phyloP scores from a whole-genome alignment of 2,329 filamentous ascomycete genomes.

The Sclerotinia trifoliorum region DNA sequence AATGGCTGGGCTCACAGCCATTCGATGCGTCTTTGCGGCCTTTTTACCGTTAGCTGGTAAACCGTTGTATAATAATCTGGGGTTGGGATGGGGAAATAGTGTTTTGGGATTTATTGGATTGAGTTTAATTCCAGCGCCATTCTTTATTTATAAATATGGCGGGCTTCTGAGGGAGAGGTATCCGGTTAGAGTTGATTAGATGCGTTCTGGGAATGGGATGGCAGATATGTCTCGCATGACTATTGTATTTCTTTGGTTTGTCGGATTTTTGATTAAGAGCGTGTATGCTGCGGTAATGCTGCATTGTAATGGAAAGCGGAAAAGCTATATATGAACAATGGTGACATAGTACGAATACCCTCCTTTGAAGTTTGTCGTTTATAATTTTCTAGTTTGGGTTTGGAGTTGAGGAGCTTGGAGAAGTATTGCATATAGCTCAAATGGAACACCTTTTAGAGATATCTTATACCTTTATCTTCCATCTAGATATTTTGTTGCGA shows the following conservation, averaged over 20 bases:
- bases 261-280: background rate
- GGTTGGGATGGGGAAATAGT: constrained; percentile 22
- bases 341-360: background rate
- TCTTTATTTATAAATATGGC: constrained; percentile 15
- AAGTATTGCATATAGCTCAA: background rate
- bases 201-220: too few relatives aligned
- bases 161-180: constrained; percentile 18
- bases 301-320: background rate
- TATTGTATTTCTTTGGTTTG: background rate
- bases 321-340: background rate
- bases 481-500: constrained; percentile 94
- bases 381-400: background rate
- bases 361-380: constrained; percentile 4
- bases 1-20: constrained; percentile 42
- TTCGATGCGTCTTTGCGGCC: constrained; percentile 48
- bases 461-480: constrained; percentile 48
- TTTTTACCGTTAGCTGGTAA: constrained; percentile 53
- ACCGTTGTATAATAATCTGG: constrained; percentile 11
- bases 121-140: constrained; percentile 12
- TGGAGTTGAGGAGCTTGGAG: background rate
- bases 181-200: constrained; percentile 14
- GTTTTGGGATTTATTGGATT: constrained; percentile 22
- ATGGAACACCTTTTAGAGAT: background rate
- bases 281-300: background rate
- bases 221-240: background rate